Evolutionary conservation across 352 stramenopile genomes (phyloP).

Genomic region (Phytophthora syringae): DNA sequence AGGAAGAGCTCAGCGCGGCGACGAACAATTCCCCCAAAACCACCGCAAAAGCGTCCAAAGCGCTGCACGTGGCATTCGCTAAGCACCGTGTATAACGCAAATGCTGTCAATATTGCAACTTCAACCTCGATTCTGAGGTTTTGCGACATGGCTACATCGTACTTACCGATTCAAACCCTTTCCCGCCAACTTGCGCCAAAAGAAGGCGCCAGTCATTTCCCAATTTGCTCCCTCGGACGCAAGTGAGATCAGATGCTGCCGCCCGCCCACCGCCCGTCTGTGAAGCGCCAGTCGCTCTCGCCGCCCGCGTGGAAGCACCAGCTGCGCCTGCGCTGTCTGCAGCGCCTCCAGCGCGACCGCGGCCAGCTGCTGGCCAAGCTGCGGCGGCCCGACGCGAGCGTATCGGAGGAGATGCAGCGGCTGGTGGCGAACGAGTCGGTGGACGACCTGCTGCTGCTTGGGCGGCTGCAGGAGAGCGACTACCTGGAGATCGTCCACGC

Average conservation of each 20-base stretch:
- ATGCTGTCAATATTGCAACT: not conserved
- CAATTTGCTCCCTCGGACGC: not conserved
- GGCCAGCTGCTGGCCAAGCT: slow-evolving; percentile 66
- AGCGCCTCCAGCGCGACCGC: slow-evolving; percentile 70
- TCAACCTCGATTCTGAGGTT: no score
- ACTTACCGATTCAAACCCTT: not conserved
- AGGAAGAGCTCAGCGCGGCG: slow-evolving; percentile 26
- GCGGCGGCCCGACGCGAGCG: slow-evolving; percentile 59
- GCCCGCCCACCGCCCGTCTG: slow-evolving; percentile 12
- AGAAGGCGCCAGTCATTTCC: not conserved
- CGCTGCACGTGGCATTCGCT: not conserved
- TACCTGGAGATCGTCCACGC: slow-evolving; percentile 80
- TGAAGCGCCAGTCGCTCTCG: slow-evolving; percentile 58
- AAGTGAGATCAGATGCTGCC: not conserved
- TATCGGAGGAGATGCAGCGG: slow-evolving; percentile 70
- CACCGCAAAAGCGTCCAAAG: slow-evolving; percentile 7
- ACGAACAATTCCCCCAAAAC: no score
- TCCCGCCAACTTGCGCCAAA: not conserved
- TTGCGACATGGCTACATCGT: not conserved
- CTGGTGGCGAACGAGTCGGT: slow-evolving; percentile 61
- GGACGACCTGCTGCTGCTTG: slow-evolving; percentile 67
- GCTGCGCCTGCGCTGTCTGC: slow-evolving; percentile 74
- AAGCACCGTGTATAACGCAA: not conserved
- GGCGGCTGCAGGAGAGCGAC: slow-evolving; percentile 68
- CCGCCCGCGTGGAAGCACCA: slow-evolving; percentile 81